Evolutionary conservation across 2,329 filamentous ascomycete species (phyloP).

Genomic region (Boeremia exigua): DNA sequence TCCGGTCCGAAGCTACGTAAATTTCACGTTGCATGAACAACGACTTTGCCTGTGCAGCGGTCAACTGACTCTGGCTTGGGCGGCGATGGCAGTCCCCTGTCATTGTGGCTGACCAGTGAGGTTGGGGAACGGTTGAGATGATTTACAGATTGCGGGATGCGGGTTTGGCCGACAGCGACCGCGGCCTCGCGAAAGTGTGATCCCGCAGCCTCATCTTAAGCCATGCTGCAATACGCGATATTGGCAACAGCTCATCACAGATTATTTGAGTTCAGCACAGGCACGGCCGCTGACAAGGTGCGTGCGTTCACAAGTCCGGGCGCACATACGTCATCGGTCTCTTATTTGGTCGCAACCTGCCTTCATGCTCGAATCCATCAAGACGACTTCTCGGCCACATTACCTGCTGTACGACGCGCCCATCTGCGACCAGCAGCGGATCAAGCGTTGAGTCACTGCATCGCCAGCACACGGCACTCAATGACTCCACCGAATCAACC

Average conservation of each 20-base stretch:
- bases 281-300: constrained; percentile 28
- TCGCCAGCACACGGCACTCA: constrained; percentile 19
- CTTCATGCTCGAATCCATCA: constrained; percentile 18
- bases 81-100: constrained; percentile 19
- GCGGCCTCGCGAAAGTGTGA: constrained; percentile 6
- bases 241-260: constrained; percentile 29
- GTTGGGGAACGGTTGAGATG: constrained; percentile 11
- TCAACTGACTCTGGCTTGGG: constrained; percentile 26
- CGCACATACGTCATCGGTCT: constrained; percentile 19
- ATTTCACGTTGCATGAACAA: constrained; percentile 19
- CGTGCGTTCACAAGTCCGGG: constrained; percentile 13
- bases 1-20: constrained; percentile 1
- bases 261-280: constrained; percentile 7
- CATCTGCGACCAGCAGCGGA: constrained; percentile 11
- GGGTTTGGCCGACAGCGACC: constrained; percentile 12
- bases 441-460: constrained; percentile 28
- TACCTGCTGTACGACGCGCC: constrained; percentile 13
- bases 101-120: constrained; percentile 25
- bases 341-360: constrained; percentile 10
- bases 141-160: constrained; percentile 16
- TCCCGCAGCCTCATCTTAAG: constrained; percentile 30
- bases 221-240: constrained; percentile 29
- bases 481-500: constrained; percentile 17
- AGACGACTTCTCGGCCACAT: constrained; percentile 9
- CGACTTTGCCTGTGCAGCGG: constrained; percentile 14